Conservation (phyloP, 805 yeast species). For the Yarrowia deformans region DNA sequence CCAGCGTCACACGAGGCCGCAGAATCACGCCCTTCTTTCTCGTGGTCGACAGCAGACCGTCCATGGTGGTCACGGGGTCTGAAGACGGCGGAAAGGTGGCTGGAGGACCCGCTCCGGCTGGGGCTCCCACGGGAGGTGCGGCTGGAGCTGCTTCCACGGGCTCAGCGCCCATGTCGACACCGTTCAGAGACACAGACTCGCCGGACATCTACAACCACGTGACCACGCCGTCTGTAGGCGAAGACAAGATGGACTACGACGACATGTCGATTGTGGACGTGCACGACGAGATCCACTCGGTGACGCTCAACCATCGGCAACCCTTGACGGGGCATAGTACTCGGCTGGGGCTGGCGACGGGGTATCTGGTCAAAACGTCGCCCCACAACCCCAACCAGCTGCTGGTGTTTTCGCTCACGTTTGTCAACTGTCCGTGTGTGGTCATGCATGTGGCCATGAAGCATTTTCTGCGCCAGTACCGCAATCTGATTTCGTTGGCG, state of each 20-base stretch:
- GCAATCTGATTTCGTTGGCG: conserved; percentile 51
- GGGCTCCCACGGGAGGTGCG: conserved; percentile 3
- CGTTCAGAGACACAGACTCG: conserved; percentile 45
- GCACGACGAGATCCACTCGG: conserved; percentile 48
- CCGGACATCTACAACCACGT: conserved; percentile 46
- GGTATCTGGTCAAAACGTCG: conserved; percentile 44
- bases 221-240: conserved; percentile 30
- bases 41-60: conserved; percentile 16
- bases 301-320: conserved; percentile 44
- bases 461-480: conserved; percentile 50
- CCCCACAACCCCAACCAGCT: conserved; percentile 29
- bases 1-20: conserved; percentile 8
- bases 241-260: conserved; percentile 40
- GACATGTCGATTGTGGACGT: conserved; percentile 47
- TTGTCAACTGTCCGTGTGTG: conserved; percentile 46
- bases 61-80: conserved; percentile 12
- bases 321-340: conserved; percentile 36
- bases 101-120: conserved; percentile 17
- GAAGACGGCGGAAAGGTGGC: neutral
- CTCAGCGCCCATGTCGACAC: conserved; percentile 13
- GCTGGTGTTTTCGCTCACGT: conserved; percentile 31
- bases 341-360: conserved; percentile 42
- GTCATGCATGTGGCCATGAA: conserved; percentile 47
- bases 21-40: conserved; percentile 29
- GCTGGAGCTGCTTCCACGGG: conserved; percentile 18